These are phyloP conservation scores for Plasmodium gaboni DNA, from an alignment of 169 alveolate genomes.

Conservation along the genomic window DNA sequence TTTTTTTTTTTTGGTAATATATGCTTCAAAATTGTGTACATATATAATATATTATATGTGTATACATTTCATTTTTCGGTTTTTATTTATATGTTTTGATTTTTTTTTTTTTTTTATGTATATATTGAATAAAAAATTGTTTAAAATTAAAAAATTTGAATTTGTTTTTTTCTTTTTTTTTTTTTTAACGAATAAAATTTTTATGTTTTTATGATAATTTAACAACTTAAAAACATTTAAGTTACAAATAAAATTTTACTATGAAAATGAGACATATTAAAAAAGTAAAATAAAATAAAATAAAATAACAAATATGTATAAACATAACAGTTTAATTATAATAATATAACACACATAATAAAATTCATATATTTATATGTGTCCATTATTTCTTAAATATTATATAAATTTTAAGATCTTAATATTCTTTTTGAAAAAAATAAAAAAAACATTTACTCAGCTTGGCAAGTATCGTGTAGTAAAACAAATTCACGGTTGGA, in stretches of 20 bases:
- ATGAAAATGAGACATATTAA: background rate
- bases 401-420: too few relatives aligned
- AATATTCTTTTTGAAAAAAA: background rate
- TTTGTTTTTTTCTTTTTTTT: background rate
- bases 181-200: background rate
- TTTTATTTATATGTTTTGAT: background rate
- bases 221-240: constrained; percentile 6
- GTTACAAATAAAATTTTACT: background rate
- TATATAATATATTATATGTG: constrained; percentile 5
- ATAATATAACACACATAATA: too few relatives aligned
- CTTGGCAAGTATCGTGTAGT: constrained; percentile 29
- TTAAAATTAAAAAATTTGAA: constrained; percentile 5
- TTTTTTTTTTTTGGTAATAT: background rate
- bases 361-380: too few relatives aligned
- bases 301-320: too few relatives aligned
- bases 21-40: too few relatives aligned
- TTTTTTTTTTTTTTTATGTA: background rate
- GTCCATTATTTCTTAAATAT: too few relatives aligned
- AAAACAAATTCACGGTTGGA: constrained; percentile 56
- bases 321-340: too few relatives aligned
- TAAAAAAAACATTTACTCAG: background rate
- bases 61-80: background rate
- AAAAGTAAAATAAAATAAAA: constrained; percentile 1
- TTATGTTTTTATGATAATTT: background rate
- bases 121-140: background rate